A percentile compares a stretch with the other conserved stretches of the same genome.
Evolutionary conservation across 305 asterid genomes (phyloP).

Genomic region (Fraxinus dipetala): DNA sequence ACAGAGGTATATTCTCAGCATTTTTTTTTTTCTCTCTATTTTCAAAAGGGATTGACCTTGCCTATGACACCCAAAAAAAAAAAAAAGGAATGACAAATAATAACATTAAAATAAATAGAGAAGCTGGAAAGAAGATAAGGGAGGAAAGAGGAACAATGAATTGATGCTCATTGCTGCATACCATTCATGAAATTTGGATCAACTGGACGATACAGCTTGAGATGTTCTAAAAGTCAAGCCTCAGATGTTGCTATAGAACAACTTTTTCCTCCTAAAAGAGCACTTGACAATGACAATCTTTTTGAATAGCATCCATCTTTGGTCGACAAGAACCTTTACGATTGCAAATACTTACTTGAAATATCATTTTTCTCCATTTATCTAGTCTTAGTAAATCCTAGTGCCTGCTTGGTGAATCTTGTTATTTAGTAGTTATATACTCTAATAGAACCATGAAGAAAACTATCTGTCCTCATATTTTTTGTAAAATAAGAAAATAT

Average conservation of each 20-base stretch:
- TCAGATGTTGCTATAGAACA: not conserved
- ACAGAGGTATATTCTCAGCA: conserved; percentile 56
- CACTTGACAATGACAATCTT: not conserved
- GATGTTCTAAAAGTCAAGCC: not conserved
- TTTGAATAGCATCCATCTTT: not conserved
- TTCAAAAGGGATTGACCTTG: not conserved
- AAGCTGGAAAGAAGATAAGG: not conserved
- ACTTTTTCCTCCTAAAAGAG: not conserved
- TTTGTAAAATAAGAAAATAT: not conserved
- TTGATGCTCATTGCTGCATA: not conserved
- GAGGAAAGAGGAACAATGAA: not conserved
- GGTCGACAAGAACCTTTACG: not conserved
- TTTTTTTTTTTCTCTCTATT: not conserved
- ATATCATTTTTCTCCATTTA: not conserved
- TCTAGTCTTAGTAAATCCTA: not conserved
- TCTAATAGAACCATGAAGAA: not conserved
- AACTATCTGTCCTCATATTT: not conserved
- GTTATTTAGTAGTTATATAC: not conserved
- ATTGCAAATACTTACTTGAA: not conserved
- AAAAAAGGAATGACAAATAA: not conserved
- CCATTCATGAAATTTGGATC: not conserved
- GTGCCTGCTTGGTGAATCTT: not conserved
- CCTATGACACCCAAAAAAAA: not conserved
- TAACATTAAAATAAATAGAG: not conserved
- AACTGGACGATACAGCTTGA: not conserved